These are phyloP conservation scores for Candida maltosa DNA, from an alignment of 805 yeast genomes.

Conservation along the genomic window DNA sequence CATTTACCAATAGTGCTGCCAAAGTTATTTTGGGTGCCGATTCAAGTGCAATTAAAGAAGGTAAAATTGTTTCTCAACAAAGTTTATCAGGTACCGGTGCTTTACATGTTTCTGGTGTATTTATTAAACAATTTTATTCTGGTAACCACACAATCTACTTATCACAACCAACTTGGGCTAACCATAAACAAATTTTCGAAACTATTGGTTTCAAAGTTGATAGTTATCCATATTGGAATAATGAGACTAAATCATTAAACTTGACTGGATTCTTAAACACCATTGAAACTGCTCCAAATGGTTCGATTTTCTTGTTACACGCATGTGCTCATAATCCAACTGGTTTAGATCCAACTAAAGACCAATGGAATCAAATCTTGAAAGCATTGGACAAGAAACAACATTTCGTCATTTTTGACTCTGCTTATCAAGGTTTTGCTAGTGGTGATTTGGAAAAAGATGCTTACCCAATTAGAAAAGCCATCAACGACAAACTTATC, in stretches of 20 bases:
- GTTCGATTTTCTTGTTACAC: conserved; percentile 80
- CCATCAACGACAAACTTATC: conserved; percentile 37
- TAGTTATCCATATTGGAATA: conserved; percentile 85
- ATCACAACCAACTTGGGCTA: conserved; percentile 96
- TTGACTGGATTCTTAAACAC: conserved; percentile 63
- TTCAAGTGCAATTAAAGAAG: conserved; percentile 47
- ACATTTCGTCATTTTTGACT: conserved; percentile 84
- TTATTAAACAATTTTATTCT: conserved; percentile 48
- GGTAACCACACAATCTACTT: conserved; percentile 55
- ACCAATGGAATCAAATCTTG: conserved; percentile 75
- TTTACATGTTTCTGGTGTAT: conserved; percentile 79
- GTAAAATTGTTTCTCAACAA: conserved; percentile 62
- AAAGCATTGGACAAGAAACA: conserved; percentile 54
- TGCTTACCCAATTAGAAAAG: conserved; percentile 76
- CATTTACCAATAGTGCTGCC: conserved; percentile 68
- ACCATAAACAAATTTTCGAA: conserved; percentile 82
- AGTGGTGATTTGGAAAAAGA: conserved; percentile 81
- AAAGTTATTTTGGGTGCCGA: conserved; percentile 67
- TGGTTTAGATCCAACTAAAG: conserved; percentile 86
- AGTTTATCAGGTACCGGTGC: conserved; percentile 90
- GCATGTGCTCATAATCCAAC: conserved; percentile 99
- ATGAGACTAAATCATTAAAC: conserved; percentile 64
- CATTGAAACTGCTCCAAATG: conserved; percentile 64
- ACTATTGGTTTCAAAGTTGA: conserved; percentile 64
- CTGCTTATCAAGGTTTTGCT: conserved; percentile 97